Evolutionary conservation across 441 rosid genomes (phyloP).

Genomic region (Geranium incanum): DNA sequence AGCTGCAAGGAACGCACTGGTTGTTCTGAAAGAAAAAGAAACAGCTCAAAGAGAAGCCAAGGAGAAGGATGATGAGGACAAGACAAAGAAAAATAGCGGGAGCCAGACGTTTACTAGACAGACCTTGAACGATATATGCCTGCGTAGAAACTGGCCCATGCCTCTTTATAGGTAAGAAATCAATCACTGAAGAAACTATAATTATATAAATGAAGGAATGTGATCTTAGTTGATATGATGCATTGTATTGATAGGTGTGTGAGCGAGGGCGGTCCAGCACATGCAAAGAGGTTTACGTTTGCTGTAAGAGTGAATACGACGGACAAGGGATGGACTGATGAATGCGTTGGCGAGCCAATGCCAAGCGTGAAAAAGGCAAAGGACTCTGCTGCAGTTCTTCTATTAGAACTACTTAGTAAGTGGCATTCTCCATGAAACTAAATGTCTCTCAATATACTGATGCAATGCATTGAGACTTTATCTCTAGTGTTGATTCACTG

Average conservation of each 20-base stretch:
- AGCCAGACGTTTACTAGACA: slow-evolving; percentile 86
- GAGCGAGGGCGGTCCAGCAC: slow-evolving; percentile 95
- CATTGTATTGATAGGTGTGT: slow-evolving; percentile 49
- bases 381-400: slow-evolving; percentile 87
- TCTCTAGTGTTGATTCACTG: neutral
- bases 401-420: slow-evolving; percentile 64
- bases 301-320: slow-evolving; percentile 82
- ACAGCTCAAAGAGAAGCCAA: slow-evolving; percentile 36
- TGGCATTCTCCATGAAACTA: slow-evolving; percentile 29
- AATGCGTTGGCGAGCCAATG: slow-evolving; percentile 96
- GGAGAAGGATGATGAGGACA: slow-evolving; percentile 43
- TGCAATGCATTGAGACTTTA: neutral
- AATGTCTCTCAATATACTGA: no score
- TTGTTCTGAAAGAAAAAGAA: slow-evolving; percentile 76
- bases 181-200: neutral
- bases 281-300: slow-evolving; percentile 88
- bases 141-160: slow-evolving; percentile 97
- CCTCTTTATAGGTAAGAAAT: slow-evolving; percentile 69
- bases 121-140: slow-evolving; percentile 85
- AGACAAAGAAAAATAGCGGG: slow-evolving; percentile 63
- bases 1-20: slow-evolving; percentile 97
- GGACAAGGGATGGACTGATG: slow-evolving; percentile 90
- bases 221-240: neutral
- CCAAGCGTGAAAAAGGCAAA: slow-evolving; percentile 98
- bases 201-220: neutral